Percentiles rank a stretch among this genome's conserved stretches.
These are phyloP conservation scores for Pseudofabraea citricarpa DNA, from an alignment of 2,329 filamentous ascomycete genomes.

Conservation along the genomic window DNA sequence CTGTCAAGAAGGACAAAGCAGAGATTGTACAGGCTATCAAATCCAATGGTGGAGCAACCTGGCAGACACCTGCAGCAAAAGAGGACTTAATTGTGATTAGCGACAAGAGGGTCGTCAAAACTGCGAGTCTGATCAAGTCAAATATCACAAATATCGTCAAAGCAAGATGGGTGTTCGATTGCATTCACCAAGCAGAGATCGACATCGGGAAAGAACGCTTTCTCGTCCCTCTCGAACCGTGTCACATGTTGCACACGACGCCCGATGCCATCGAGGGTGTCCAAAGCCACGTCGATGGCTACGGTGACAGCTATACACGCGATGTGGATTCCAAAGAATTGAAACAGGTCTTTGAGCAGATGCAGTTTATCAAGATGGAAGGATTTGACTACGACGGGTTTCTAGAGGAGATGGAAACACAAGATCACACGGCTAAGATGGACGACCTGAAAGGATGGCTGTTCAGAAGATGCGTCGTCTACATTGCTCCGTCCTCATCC, in stretches of 20 bases:
- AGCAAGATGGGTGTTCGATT: slow-evolving; percentile 78
- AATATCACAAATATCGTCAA: slow-evolving; percentile 68
- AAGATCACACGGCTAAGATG: slow-evolving; percentile 39
- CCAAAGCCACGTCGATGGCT: slow-evolving; percentile 64
- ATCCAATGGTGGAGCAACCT: slow-evolving; percentile 73
- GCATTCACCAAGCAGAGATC: slow-evolving; percentile 45
- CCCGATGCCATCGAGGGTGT: slow-evolving; percentile 50
- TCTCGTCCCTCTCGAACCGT: slow-evolving; percentile 55
- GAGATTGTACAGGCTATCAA: slow-evolving; percentile 81
- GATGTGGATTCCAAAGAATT: slow-evolving; percentile 64
- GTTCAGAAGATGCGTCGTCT: slow-evolving; percentile 39
- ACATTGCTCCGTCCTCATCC: slow-evolving; percentile 35
- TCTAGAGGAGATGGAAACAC: slow-evolving; percentile 49
- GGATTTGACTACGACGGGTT: slow-evolving; percentile 43
- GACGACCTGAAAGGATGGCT: slow-evolving; percentile 45
- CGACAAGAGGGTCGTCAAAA: slow-evolving; percentile 76
- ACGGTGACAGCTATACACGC: slow-evolving; percentile 77
- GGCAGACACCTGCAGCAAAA: slow-evolving; percentile 63
- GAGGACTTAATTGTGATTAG: slow-evolving; percentile 67
- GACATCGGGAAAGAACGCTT: slow-evolving; percentile 49
- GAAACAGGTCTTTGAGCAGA: slow-evolving; percentile 40
- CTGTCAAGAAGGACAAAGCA: slow-evolving; percentile 68
- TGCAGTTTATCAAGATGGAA: slow-evolving; percentile 40
- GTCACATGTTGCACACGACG: slow-evolving; percentile 69
- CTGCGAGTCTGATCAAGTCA: slow-evolving; percentile 73